Percentiles rank a stretch among this genome's conserved stretches.
Conservation (phyloP, 345 rosid species). For the Kandelia obovata region DNA sequence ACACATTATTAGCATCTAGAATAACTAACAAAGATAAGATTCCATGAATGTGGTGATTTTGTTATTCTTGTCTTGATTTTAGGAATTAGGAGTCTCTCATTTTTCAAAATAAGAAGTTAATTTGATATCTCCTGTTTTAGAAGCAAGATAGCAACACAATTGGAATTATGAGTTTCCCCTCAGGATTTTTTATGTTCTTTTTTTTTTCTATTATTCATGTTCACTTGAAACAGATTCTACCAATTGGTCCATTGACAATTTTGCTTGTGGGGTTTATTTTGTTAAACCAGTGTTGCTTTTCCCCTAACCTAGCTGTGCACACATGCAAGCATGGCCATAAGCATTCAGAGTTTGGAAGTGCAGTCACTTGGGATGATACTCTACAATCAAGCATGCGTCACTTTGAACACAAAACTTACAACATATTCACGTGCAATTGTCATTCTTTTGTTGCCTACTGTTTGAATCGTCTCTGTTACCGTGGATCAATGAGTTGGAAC, state of each 20-base stretch:
- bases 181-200: neutral
- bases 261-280: conserved; percentile 14
- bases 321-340: conserved; percentile 65
- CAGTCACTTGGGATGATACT: conserved; percentile 85
- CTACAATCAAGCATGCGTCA: conserved; percentile 40
- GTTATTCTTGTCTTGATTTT: neutral
- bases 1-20: neutral
- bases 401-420: conserved; percentile 80
- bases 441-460: conserved; percentile 81
- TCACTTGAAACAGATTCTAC: neutral
- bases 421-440: conserved; percentile 90
- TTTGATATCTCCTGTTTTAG: neutral
- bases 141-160: conserved; percentile 3
- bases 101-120: conserved; percentile 5
- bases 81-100: neutral
- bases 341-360: conserved; percentile 68
- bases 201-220: neutral
- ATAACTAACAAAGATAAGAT: neutral
- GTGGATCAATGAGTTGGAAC: conserved; percentile 81
- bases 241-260: conserved; percentile 17
- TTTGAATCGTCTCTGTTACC: conserved; percentile 68
- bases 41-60: neutral
- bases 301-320: conserved; percentile 67
- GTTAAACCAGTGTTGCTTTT: conserved; percentile 74
- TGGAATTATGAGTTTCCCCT: neutral